Conservation (phyloP, 208 protist species). For the Blastocrithidia nonstop region DNA sequence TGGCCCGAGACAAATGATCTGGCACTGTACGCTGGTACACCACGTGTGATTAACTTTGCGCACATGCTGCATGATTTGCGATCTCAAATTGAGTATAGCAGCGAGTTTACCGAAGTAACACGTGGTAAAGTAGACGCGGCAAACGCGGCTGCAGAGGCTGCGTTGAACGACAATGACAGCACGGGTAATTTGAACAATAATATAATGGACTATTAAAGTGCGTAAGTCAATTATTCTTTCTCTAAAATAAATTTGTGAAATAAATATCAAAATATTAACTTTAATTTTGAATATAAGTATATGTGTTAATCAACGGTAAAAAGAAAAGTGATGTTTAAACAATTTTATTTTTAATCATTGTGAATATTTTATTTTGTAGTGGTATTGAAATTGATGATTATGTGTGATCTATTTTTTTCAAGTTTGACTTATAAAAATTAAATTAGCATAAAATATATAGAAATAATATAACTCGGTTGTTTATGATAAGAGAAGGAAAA, state of each 20-base stretch:
- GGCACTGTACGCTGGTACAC: constrained; percentile 38
- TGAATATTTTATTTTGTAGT: not conserved
- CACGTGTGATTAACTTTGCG: constrained; percentile 40
- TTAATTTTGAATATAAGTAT: too few species aligned
- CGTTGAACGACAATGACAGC: too few species aligned
- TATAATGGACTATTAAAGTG: too few species aligned
- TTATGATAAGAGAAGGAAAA: not conserved
- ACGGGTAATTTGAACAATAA: too few species aligned
- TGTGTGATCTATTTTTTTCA: not conserved
- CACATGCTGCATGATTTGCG: constrained; percentile 42
- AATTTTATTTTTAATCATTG: not conserved
- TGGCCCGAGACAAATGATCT: constrained; percentile 34
- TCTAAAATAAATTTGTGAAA: too few species aligned
- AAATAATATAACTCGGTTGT: not conserved
- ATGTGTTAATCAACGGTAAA: too few species aligned
- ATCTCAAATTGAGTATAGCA: constrained; percentile 69
- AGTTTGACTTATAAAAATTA: not conserved
- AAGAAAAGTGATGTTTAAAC: not conserved
- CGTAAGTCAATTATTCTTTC: too few species aligned
- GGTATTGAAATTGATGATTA: not conserved
- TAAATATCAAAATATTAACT: too few species aligned
- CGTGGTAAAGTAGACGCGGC: too few species aligned
- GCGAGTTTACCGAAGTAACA: too few species aligned
- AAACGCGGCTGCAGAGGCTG: too few species aligned
- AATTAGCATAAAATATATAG: not conserved